Base-by-base conservation (phyloP, 1,284 basidiomycete species). In the Caloboletus firmus region DNA sequence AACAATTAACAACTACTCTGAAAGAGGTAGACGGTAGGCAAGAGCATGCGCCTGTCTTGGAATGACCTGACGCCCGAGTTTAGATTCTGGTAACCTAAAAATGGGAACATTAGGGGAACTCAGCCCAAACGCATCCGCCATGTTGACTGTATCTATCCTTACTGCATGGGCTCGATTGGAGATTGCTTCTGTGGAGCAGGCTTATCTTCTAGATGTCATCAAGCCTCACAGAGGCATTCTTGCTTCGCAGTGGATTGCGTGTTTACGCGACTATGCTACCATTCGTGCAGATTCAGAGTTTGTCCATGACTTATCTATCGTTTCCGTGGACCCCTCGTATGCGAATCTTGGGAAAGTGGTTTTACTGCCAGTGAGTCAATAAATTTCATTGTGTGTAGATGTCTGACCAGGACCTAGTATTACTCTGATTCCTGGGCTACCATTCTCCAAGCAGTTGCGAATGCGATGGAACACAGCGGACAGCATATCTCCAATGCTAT, bases 81-180 rank as follows among this genome's bases (percentile, higher is more conserved):
- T 63, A 95, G 94, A 91, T 55, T 83, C 89, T 6, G 89, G 87
- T 5, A 92, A 90, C 79, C 74, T 93, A 2, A 88, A 88, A 12
- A 80, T 98, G 13, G 96, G 96, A 17, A 93, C 95, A 57, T 84
- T 94, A 3, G 84, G 84, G 26, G 87, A 95, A 62, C 78, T 98
- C 9, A 92, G 94, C 58, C 91, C 95, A 5, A 97, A 96, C 62
- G 96, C 96, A 5, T 91, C 92, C 0, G 90, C 95, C 36, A 98
- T 98, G 93, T 77, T 99, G 51, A 86, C 94, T 54, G 91, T 98
- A 34, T 95, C 96, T 0, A 92, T 93, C 6, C 78, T 98, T 30
- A 89, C 93, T 1, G 97, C 96, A 0, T 99, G 96, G 96, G 95
- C 96, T 15, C 89, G 97, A 67, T 78, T 99, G 12, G 85, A 95